Conservation (phyloP, 352 stramenopile species). For the Phytophthora citrophthora region DNA sequence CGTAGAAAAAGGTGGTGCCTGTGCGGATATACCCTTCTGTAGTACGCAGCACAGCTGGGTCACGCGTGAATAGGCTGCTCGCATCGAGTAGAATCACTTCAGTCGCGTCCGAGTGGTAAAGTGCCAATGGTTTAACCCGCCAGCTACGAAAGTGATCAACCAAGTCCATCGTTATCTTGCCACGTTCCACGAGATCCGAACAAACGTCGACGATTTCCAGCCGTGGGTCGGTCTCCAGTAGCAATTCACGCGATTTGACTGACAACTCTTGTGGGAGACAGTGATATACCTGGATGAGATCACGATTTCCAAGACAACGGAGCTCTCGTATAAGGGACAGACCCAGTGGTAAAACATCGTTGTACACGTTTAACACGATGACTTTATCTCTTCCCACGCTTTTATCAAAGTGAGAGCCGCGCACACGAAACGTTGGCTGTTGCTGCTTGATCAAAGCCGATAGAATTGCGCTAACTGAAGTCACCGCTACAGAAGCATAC, state of each 20-base stretch:
- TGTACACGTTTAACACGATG: conserved; percentile 51
- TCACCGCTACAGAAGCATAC: too few species aligned
- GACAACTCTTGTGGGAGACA: conserved; percentile 52
- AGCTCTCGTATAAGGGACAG: conserved; percentile 54
- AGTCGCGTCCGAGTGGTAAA: conserved; percentile 50
- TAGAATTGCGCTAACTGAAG: background rate
- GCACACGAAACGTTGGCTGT: conserved; percentile 14
- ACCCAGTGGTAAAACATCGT: conserved; percentile 45
- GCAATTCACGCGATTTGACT: conserved; percentile 23
- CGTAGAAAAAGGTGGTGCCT: conserved; percentile 77
- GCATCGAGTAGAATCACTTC: conserved; percentile 65
- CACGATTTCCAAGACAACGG: conserved; percentile 47
- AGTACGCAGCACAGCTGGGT: conserved; percentile 46
- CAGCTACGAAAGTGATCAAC: conserved; percentile 48
- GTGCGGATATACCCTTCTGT: conserved; percentile 46
- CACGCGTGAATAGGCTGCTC: conserved; percentile 49
- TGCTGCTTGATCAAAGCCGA: background rate
- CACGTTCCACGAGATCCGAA: conserved; percentile 23
- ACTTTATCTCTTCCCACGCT: conserved; percentile 30
- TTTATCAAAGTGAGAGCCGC: conserved; percentile 20
- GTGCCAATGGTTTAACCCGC: conserved; percentile 65
- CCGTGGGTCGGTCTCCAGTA: conserved; percentile 31
- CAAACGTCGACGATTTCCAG: conserved; percentile 59
- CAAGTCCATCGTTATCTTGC: conserved; percentile 3
- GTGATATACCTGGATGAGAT: conserved; percentile 61